Evolutionary conservation across 75 land plant genomes (phyloP), one percentile per base, ranked within the genome.

Genomic region (Cryptomeria japonica): DNA sequence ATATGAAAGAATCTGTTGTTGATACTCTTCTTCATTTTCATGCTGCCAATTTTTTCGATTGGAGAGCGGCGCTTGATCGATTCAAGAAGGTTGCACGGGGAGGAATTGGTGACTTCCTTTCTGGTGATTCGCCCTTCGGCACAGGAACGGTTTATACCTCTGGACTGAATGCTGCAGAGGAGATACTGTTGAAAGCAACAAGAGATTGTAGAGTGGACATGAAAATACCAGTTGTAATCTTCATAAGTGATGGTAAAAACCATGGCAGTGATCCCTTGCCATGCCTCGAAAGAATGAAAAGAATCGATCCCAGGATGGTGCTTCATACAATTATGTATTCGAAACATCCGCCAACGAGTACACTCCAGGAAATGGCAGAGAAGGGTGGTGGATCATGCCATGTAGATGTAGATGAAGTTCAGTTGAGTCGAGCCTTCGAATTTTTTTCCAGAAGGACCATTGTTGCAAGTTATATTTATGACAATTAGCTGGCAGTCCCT

Each of bases 301-400:
- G n/a, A 56, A 8, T 78, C 1, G 89, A 88, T 14, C 89, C 89
- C 15, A 75, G 87, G 36, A 47, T 90, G 15, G 70, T 87, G 1
- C n/a, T 90, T 13, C 91, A 90, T 83, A 90, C 91, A 31, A 88
- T 90, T 79, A 88, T 86, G 91, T 90, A 88, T 83, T 90, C 87
- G 1, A 86, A 14, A 28, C 90, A 90, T 87, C 91, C 76, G 9
- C 7, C 41, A n/a, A 80, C 11, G 8, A 25, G n/a, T 11, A 73
- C 86, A 28, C 87, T 90, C 47, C 31, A 70, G 51, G 85, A 90
- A 18, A 90, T 90, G 91, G 91, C 89, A 28, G 49, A 41, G 28
- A 82, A 39, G 47, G 91, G 89, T 7, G 82, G 41, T 73, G 90
- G 91, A 12, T 84, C 87, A 3, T 90, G 37, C 78, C 89, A 90